Percentiles rank a stretch among this genome's conserved stretches.
Evolutionary conservation across 164 flowering plant genomes (phyloP).

Genomic region (Magnolia changhungtana): DNA sequence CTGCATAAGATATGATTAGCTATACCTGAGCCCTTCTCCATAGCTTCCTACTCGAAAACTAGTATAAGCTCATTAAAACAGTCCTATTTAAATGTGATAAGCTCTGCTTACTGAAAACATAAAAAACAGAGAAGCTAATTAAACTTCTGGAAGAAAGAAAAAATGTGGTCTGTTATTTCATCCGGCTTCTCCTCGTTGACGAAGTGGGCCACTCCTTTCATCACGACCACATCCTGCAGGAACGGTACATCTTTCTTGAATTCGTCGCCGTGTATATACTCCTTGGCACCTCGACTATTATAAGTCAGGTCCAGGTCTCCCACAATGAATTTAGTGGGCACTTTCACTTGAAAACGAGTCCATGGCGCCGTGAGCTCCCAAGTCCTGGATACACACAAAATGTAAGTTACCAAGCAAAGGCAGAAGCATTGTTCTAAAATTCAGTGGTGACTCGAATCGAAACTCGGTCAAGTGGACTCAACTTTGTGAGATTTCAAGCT

Average conservation of each 20-base stretch:
- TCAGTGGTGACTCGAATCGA: too few species aligned
- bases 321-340: slow-evolving; percentile 39
- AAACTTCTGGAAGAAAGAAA: slow-evolving; percentile 5
- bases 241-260: slow-evolving; percentile 24
- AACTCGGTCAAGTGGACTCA: too few species aligned
- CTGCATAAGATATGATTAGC: too few species aligned
- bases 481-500: too few species aligned
- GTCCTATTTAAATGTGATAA: too few species aligned
- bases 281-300: slow-evolving; percentile 22
- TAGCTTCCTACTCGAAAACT: too few species aligned
- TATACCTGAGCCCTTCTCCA: too few species aligned
- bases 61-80: too few species aligned
- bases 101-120: too few species aligned
- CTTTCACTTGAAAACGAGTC: slow-evolving; percentile 40
- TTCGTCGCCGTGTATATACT: slow-evolving; percentile 26
- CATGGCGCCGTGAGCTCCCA: slow-evolving; percentile 59
- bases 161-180: slow-evolving; percentile 9
- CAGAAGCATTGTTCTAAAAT: neutral
- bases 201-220: slow-evolving; percentile 14
- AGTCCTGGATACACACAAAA: slow-evolving; percentile 21
- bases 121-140: too few species aligned
- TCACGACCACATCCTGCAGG: slow-evolving; percentile 11
- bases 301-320: slow-evolving; percentile 41
- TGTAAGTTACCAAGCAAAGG: slow-evolving; percentile 15
- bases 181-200: slow-evolving; percentile 12